Conservation (phyloP, 306 rosid genomes). For the Medicago arabica region DNA sequence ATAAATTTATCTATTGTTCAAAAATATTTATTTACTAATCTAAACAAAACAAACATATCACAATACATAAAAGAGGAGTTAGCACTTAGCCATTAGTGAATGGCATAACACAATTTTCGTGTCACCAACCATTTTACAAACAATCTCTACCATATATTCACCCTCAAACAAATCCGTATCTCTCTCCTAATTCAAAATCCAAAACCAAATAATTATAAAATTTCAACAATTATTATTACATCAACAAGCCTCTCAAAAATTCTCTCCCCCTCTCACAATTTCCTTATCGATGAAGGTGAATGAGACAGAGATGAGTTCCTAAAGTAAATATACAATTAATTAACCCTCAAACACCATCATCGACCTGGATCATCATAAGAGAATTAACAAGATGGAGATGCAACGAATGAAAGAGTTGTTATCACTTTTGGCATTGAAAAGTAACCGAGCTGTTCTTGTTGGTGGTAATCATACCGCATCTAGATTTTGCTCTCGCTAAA, state of each 20-base stretch:
- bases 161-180: conserved; percentile 21
- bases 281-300: conserved; percentile 50
- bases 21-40: background rate
- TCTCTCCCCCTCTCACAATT: conserved; percentile 44
- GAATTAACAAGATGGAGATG: conserved; percentile 60
- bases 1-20: too few relatives aligned
- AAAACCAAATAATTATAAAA: background rate
- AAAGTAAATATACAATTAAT: background rate
- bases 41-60: background rate
- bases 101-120: conserved; percentile 57
- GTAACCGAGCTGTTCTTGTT: conserved; percentile 60
- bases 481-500: conserved; percentile 81
- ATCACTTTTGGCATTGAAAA: conserved; percentile 53
- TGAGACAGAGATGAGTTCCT: conserved; percentile 21
- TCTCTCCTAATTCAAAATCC: conserved; percentile 19
- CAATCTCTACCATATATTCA: conserved; percentile 28
- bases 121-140: conserved; percentile 37
- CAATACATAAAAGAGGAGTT: background rate
- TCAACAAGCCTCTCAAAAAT: conserved; percentile 8
- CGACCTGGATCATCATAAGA: conserved; percentile 44
- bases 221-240: background rate
- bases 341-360: conserved; percentile 27
- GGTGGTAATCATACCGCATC: conserved; percentile 92
- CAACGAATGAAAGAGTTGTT: conserved; percentile 66
- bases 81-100: conserved; percentile 18